Percentiles rank a stretch among this genome's conserved stretches.
Conservation (phyloP, 2,329 filamentous ascomycete genomes). For the Mollisia scopiformis region DNA sequence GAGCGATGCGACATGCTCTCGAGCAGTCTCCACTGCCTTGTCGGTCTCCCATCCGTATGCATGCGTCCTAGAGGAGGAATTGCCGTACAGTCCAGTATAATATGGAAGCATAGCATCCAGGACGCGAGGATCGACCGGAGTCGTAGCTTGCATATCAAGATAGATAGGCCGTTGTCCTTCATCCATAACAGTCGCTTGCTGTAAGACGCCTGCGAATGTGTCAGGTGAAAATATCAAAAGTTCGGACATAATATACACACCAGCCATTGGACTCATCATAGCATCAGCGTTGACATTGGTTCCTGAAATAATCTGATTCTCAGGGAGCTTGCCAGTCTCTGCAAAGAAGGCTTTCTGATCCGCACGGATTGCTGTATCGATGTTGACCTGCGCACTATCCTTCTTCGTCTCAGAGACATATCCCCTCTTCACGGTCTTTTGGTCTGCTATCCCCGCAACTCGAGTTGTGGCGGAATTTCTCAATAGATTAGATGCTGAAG, state of each 20-base stretch:
- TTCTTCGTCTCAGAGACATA: conserved; percentile 87
- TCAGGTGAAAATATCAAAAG: conserved; percentile 12
- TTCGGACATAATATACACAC: conserved; percentile 40
- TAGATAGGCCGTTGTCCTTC: conserved; percentile 94
- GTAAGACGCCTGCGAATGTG: conserved; percentile 67
- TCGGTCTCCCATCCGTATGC: conserved; percentile 99
- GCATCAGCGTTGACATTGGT: conserved; percentile 46
- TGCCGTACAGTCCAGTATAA: conserved; percentile 91
- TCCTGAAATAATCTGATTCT: conserved; percentile 31
- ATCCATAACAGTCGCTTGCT: conserved; percentile 91
- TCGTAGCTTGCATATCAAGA: conserved; percentile 97
- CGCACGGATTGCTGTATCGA: conserved; percentile 82
- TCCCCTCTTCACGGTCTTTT: conserved; percentile 49
- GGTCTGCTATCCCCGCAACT: conserved; percentile 26
- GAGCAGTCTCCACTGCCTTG: conserved; percentile 86
- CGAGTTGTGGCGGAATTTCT: conserved; percentile 26
- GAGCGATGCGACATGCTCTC: conserved; percentile 79
- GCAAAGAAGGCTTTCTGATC: conserved; percentile 83
- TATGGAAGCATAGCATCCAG: conserved; percentile 96
- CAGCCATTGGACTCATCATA: conserved; percentile 81
- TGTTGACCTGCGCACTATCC: conserved; percentile 77
- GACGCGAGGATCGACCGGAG: conserved; percentile 90
- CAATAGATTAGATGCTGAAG: conserved; percentile 28
- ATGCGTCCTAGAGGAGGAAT: conserved; percentile 95
- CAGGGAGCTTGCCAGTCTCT: conserved; percentile 37